Conservation (phyloP, 2,329 filamentous ascomycete species). For the Penicillium thymicola region DNA sequence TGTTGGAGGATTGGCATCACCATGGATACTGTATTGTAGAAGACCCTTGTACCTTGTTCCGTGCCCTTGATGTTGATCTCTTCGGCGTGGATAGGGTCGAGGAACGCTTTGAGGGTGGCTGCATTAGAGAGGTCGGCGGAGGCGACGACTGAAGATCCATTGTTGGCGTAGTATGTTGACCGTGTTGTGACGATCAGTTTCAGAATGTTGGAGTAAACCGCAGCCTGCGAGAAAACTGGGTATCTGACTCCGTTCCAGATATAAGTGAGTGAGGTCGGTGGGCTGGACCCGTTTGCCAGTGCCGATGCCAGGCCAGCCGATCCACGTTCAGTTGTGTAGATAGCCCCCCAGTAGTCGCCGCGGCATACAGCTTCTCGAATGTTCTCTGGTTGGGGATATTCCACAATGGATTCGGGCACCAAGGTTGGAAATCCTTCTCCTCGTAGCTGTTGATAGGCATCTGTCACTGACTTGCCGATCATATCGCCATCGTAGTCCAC, state of each 20-base stretch:
- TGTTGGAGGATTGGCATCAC: conserved; percentile 43
- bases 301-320: not conserved
- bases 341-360: conserved; percentile 1
- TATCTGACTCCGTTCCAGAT: conserved; percentile 4
- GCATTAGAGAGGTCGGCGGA: not conserved
- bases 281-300: not conserved
- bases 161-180: conserved; percentile 1
- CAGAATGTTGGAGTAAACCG: not conserved
- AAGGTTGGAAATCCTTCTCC: conserved; percentile 2
- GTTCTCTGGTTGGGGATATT: not conserved
- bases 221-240: conserved; percentile 1
- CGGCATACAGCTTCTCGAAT: conserved; percentile 5
- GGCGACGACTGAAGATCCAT: not conserved
- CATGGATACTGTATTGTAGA: conserved; percentile 43
- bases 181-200: not conserved
- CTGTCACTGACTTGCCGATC: conserved; percentile 27
- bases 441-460: conserved; percentile 19
- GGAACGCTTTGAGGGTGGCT: not conserved
- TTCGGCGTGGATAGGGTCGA: not conserved
- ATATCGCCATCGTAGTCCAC: conserved; percentile 34
- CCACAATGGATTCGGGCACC: not conserved
- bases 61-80: conserved; percentile 38
- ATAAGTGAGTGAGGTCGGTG: not conserved
- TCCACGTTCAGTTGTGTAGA: not conserved
- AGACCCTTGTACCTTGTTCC: conserved; percentile 34